phyloP scores from a whole-genome alignment of 345 rosid genomes.

The Gossypium turneri region DNA sequence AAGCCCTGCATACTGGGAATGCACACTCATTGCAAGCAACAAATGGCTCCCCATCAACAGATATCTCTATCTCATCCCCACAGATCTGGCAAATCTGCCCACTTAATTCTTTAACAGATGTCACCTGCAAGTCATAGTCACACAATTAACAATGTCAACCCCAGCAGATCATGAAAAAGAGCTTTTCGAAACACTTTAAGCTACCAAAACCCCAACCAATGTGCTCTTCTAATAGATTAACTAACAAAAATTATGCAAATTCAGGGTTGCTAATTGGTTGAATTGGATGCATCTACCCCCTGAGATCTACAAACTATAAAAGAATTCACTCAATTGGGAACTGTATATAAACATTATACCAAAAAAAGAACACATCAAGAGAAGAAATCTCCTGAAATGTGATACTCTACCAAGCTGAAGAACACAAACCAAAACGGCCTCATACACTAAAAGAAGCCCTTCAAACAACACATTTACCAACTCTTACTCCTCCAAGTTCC shows the following conservation, averaged over 20 bases:
- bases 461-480: neutral
- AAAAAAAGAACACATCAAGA: neutral
- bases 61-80: slow-evolving; percentile 77
- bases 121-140: slow-evolving; percentile 41
- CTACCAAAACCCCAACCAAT: slow-evolving; percentile 1
- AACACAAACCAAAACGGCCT: neutral
- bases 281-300: slow-evolving; percentile 21
- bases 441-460: neutral
- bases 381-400: neutral
- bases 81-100: slow-evolving; percentile 91
- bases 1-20: slow-evolving; percentile 91
- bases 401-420: neutral
- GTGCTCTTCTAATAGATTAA: neutral
- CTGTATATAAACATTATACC: neutral
- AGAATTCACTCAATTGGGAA: slow-evolving; percentile 1
- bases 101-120: slow-evolving; percentile 60
- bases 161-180: slow-evolving; percentile 3
- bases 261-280: slow-evolving; percentile 16
- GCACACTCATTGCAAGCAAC: slow-evolving; percentile 98
- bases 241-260: slow-evolving; percentile 14
- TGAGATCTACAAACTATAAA: slow-evolving; percentile 18
- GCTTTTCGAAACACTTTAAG: slow-evolving; percentile 1
- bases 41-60: slow-evolving; percentile 70
- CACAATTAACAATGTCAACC: slow-evolving; percentile 16
- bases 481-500: slow-evolving; percentile 7